Conservation (phyloP, 345 rosid genomes). For the Zanthoxylum bungeanum region DNA sequence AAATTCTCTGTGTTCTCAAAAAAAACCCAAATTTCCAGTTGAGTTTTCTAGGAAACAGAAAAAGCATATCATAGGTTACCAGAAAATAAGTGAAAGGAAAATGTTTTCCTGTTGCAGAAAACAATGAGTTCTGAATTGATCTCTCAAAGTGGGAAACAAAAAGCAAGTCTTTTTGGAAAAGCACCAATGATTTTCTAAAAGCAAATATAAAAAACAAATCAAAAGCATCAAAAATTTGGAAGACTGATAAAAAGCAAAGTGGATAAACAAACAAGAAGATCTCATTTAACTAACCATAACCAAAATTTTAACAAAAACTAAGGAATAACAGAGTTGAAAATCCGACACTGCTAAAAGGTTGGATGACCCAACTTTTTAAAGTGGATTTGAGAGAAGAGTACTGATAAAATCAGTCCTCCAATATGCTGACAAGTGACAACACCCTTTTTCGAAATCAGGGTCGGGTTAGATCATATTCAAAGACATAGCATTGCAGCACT, state of each 20-base stretch:
- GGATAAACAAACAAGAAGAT: not conserved
- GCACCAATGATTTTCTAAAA: not conserved
- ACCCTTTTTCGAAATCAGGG: too few species aligned
- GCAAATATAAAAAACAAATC: not conserved
- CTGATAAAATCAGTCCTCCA: not conserved
- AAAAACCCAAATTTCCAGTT: not conserved
- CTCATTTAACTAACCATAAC: not conserved
- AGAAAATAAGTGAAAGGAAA: not conserved
- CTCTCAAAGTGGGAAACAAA: constrained; percentile 6
- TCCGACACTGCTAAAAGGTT: not conserved
- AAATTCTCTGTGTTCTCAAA: not conserved
- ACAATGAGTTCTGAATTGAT: not conserved
- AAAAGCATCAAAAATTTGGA: not conserved
- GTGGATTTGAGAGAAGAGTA: not conserved
- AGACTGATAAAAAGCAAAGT: not conserved
- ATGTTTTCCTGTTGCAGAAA: constrained; percentile 7
- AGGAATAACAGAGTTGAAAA: not conserved
- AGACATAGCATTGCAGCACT: not conserved
- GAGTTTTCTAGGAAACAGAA: not conserved
- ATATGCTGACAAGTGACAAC: too few species aligned
- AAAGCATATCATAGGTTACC: not conserved
- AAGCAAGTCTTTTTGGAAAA: not conserved
- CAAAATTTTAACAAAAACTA: not conserved
- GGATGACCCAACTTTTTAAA: not conserved
- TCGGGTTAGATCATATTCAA: too few species aligned